phyloP scores from a whole-genome alignment of 2,329 filamentous ascomycete species.

The Neophaeococcomyces mojaviensis region DNA sequence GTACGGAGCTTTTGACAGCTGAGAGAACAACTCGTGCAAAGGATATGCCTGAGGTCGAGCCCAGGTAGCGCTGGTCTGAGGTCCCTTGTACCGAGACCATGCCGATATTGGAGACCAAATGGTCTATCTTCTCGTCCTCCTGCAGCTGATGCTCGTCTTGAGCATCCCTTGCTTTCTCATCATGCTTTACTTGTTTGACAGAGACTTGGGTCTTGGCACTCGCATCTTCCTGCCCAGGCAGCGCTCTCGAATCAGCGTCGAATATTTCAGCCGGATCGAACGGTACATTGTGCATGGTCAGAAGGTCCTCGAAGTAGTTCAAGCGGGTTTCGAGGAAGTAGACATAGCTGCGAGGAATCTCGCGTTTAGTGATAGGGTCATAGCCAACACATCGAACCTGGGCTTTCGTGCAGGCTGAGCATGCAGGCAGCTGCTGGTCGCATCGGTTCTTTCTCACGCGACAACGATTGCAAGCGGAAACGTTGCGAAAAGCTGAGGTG shows the following conservation, averaged over 20 bases:
- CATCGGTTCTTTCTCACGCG: slow-evolving; percentile 88
- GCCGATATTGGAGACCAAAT: slow-evolving; percentile 60
- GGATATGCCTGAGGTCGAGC: slow-evolving; percentile 81
- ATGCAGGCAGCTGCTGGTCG: slow-evolving; percentile 86
- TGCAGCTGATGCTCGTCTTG: slow-evolving; percentile 33
- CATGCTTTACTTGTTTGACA: no score
- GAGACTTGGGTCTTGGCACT: neutral
- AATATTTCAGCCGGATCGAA: slow-evolving; percentile 66
- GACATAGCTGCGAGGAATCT: slow-evolving; percentile 88
- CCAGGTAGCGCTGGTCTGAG: slow-evolving; percentile 72
- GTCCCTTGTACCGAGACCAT: slow-evolving; percentile 72
- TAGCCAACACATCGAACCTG: slow-evolving; percentile 86
- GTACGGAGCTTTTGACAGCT: slow-evolving; percentile 71
- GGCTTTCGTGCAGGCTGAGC: slow-evolving; percentile 88
- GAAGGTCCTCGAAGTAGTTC: slow-evolving; percentile 69
- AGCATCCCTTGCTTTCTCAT: neutral
- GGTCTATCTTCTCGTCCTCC: slow-evolving; percentile 56
- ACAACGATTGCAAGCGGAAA: slow-evolving; percentile 91
- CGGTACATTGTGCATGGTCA: slow-evolving; percentile 60
- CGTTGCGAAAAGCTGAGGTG: slow-evolving; percentile 62
- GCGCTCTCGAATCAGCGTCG: slow-evolving; percentile 39
- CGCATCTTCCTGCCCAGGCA: slow-evolving; percentile 1
- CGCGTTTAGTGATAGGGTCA: slow-evolving; percentile 90
- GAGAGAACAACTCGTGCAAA: slow-evolving; percentile 93
- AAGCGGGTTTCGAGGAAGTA: slow-evolving; percentile 88